Base-by-base conservation (phyloP, 768 basidiomycete species). In the Leucocoprinus leucothites region DNA sequence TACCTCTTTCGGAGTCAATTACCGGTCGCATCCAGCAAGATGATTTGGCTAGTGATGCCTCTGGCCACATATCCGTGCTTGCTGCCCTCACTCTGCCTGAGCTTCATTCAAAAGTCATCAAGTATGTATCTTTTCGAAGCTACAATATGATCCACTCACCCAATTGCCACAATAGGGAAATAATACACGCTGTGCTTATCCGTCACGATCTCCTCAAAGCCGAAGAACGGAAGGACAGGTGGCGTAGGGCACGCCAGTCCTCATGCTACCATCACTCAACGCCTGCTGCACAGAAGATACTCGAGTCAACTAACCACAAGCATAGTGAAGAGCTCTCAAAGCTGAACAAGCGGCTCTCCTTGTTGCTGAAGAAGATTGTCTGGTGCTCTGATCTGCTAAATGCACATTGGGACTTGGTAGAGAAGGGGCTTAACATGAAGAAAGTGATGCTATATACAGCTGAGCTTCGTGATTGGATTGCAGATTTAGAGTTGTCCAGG, bases 381-480 rank as follows among this genome's bases (percentile, higher is more conserved):
- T 11, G 31, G 18, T 57, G 48, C n/a, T 53, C 60, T 14, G 53
- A 57, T 48, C 41, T 54, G 6, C 44, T 58, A 16, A 55, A 50
- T 26, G 44, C 38, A 11, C 47, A 53, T 9, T 40, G 36, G 9
- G 49, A 57, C 16, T 28, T 48, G 24, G 41, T 57, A 28, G 44
- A 51, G 13, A 31, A 48, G 19, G 45, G 42, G 18, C 46, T 42
- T 19, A 56, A 61, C 35, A 19, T 18, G 21, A 22, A 57, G 41
- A 61, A 61, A 49, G 18, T 61, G 19, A 25, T 55, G 34, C 18
- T 26, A n/a, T 61, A 61, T 35, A 59, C 58, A 13, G 25, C 31
- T 35, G 53, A 59, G 26, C 56, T 61, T 31, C 53, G 48, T 22
- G 35, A 31, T 8, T 61, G 60, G 60, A 36, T 61, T 9, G 43